Evolutionary conservation across 1,284 basidiomycete genomes (phyloP), one percentile per base, ranked within the genome.

Genomic region (Pseudozyma tsukubaensis): DNA sequence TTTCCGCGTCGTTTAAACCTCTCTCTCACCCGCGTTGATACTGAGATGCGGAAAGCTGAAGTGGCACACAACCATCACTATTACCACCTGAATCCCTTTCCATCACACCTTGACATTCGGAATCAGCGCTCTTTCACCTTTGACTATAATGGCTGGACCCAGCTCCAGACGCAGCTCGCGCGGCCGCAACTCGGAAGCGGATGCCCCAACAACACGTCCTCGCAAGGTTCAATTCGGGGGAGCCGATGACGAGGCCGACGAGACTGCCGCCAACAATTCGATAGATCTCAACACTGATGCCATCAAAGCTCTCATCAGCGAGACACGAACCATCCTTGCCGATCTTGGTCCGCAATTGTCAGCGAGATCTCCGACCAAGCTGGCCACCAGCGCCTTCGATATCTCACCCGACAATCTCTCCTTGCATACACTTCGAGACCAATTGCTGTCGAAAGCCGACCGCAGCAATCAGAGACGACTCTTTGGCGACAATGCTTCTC

Each of bases 331-430:
- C 29, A 66, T 74, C 16, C 72, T 70, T 2, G 59, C 72, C 13
- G 67, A 66, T 21, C 56, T 74, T 11, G 72, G 66, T 11, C 72
- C 71, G 14, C 71, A 74, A 47, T 56, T 66, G 9, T 74, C 66
- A 35, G 62, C 71, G 24, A 57, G 71, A 19, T 73, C 71, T 5
- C 71, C 66, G 1, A 69, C 61, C 16, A 69, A 74, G 50, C 13
- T 70, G 50, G 67, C 66, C 5, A 65, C 63, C 34, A 70, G 55
- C 36, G 72, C 72, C 4, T 74, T 74, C 59, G 67, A 74, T 12
- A 74, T 74, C 42, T 62, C 72, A 4, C 72, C 72, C 4, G 72
- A 74, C 49, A 70, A 70, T 18, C 67, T 74, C 13, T 74, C 72
- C 14, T 50, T 74, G 18, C 72, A 74, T 50, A 70, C 72, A 2